A percentile compares a stretch with the other conserved stretches of the same genome.
Conservation (phyloP, 148 eudicot species). For the Salicornia ramosissima region DNA sequence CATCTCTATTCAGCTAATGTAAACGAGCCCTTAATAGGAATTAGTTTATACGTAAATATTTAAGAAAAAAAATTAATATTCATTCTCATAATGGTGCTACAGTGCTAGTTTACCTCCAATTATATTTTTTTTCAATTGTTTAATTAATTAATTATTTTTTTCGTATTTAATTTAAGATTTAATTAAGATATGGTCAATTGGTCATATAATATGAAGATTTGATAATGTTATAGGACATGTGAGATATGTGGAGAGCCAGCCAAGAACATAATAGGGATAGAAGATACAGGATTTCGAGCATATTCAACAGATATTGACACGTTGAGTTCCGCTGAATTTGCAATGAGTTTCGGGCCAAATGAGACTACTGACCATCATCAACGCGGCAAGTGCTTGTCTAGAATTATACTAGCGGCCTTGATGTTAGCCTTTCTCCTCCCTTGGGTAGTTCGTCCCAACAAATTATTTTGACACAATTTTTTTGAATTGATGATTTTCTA, state of each 20-base stretch:
- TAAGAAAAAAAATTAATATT: no score
- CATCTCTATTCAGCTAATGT: no score
- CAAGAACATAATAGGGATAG: conserved; percentile 34
- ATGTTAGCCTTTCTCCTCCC: conserved; percentile 34
- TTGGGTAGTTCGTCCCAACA: conserved; percentile 32
- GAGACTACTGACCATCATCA: conserved; percentile 8
- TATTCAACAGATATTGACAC: conserved; percentile 18
- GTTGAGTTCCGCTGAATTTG: conserved; percentile 2
- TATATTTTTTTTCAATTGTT: no score
- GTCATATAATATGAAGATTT: background rate
- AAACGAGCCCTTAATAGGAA: no score
- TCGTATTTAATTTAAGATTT: no score
- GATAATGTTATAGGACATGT: conserved; percentile 34
- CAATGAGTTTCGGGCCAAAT: background rate
- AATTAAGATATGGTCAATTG: no score
- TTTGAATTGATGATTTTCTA: background rate
- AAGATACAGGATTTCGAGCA: conserved; percentile 21
- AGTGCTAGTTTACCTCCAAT: no score
- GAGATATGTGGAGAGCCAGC: conserved; percentile 50
- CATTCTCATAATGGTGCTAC: no score
- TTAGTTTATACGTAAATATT: no score
- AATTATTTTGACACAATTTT: conserved; percentile 4
- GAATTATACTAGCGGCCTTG: conserved; percentile 30
- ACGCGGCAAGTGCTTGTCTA: conserved; percentile 23
- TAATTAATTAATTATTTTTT: no score